Conservation (phyloP, 768 basidiomycete genomes). For the Auricularia sp. region DNA sequence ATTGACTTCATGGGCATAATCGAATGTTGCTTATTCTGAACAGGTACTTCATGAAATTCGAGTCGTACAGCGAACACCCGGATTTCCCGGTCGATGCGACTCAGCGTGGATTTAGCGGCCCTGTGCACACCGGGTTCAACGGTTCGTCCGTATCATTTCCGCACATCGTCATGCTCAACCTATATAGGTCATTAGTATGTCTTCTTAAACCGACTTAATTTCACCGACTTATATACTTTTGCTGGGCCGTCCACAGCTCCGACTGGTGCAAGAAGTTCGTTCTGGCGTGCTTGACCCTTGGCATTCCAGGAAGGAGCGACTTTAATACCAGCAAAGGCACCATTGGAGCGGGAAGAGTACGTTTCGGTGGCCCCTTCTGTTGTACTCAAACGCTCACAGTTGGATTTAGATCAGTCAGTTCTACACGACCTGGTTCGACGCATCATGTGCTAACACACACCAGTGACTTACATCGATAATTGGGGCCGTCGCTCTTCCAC, state of each 20-base stretch:
- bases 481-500: slow-evolving; percentile 7
- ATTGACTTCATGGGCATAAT: background rate
- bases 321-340: slow-evolving; percentile 9
- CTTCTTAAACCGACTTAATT: background rate
- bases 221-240: no score
- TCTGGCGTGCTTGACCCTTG: slow-evolving; percentile 3
- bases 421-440: background rate
- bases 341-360: background rate
- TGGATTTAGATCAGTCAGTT: background rate
- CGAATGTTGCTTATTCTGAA: background rate
- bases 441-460: background rate
- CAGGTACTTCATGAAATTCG: background rate
- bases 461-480: slow-evolving; percentile 9
- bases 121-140: slow-evolving; percentile 3
- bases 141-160: no score
- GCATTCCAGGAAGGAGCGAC: slow-evolving; percentile 1
- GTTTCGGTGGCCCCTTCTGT: background rate
- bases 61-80: background rate
- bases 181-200: slow-evolving; percentile 7
- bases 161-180: no score
- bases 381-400: background rate
- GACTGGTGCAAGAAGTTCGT: slow-evolving; percentile 5
- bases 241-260: background rate
- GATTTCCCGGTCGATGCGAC: slow-evolving; percentile 3
- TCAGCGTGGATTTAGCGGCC: slow-evolving; percentile 6